Evolutionary conservation across 176 grass and related monocot genomes (phyloP).

Genomic region (bread wheat (Triticum aestivum)): DNA sequence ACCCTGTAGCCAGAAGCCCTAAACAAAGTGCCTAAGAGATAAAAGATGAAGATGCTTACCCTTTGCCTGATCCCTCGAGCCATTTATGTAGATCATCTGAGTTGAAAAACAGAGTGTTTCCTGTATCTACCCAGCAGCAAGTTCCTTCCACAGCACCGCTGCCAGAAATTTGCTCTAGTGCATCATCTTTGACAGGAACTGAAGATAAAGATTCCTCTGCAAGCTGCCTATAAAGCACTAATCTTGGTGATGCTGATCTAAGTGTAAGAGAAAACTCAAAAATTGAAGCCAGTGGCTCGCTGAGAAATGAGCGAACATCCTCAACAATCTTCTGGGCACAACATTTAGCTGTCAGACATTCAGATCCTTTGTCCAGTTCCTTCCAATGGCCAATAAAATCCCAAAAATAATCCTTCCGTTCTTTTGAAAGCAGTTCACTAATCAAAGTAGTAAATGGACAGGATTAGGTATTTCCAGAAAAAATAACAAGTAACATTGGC

Average conservation of each 20-base stretch:
- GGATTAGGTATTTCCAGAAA: conserved; percentile 7
- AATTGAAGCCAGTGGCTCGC: conserved; percentile 60
- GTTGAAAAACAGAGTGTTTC: conserved; percentile 59
- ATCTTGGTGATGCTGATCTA: conserved; percentile 82
- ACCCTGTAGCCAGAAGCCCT: conserved; percentile 34
- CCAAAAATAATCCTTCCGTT: conserved; percentile 82
- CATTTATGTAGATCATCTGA: conserved; percentile 62
- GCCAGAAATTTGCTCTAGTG: conserved; percentile 42
- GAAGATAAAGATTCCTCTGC: conserved; percentile 84
- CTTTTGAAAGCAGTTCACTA: conserved; percentile 89
- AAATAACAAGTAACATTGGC: conserved; percentile 14
- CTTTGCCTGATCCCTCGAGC: conserved; percentile 52
- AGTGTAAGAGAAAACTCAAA: conserved; percentile 96
- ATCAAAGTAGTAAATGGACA: conserved; percentile 24
- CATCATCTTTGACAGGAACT: conserved; percentile 41
- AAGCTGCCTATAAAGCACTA: conserved; percentile 81
- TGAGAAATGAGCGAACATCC: conserved; percentile 67
- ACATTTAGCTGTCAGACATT: conserved; percentile 86
- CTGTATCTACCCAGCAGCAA: conserved; percentile 96
- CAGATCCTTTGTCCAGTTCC: conserved; percentile 66
- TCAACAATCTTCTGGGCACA: conserved; percentile 74
- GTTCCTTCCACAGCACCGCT: conserved; percentile 43
- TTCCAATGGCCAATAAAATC: conserved; percentile 77
- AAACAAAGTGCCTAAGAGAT: conserved; percentile 14
- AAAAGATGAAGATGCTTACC: conserved; percentile 47